A percentile compares a stretch with the other conserved stretches of the same genome.
These are phyloP conservation scores for Apostasia shenzhenica DNA, from an alignment of 106 monocot species.

Conservation along the genomic window DNA sequence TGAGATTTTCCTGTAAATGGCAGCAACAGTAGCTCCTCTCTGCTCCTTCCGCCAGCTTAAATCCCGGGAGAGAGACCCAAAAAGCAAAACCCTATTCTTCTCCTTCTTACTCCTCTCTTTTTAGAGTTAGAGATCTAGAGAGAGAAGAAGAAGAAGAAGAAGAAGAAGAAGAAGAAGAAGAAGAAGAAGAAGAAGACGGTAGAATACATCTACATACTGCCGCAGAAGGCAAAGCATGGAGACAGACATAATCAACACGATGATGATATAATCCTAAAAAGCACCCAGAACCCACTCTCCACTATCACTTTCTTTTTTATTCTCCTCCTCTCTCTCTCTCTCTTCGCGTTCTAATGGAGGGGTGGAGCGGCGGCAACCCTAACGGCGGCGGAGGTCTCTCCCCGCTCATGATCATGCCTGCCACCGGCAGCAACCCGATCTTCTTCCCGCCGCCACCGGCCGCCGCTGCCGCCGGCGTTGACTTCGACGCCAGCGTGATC, in stretches of 20 bases:
- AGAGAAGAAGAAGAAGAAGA: neutral
- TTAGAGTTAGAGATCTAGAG: too few relatives aligned
- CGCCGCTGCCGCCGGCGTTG: neutral
- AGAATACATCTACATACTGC: neutral
- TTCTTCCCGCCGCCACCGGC: neutral
- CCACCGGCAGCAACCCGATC: conserved; percentile 8
- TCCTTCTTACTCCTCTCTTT: too few relatives aligned
- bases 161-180: neutral
- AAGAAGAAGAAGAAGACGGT: neutral
- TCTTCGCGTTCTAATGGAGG: conserved; percentile 1
- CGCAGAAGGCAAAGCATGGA: neutral
- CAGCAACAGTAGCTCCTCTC: conserved; percentile 21
- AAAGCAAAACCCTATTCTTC: neutral
- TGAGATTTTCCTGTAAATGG: conserved; percentile 48
- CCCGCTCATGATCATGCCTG: conserved; percentile 56
- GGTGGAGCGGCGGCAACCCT: neutral
- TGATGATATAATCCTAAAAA: conserved; percentile 7
- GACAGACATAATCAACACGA: neutral
- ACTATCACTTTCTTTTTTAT: neutral
- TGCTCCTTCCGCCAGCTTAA: conserved; percentile 35
- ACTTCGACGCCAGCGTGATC: conserved; percentile 16
- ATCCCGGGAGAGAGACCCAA: conserved; percentile 41
- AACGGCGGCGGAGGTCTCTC: conserved; percentile 13
- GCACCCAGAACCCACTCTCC: neutral
- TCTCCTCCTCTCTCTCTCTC: neutral